These are phyloP conservation scores for Drechmeria coniospora DNA, from an alignment of 2,329 filamentous ascomycete genomes.

Conservation along the genomic window DNA sequence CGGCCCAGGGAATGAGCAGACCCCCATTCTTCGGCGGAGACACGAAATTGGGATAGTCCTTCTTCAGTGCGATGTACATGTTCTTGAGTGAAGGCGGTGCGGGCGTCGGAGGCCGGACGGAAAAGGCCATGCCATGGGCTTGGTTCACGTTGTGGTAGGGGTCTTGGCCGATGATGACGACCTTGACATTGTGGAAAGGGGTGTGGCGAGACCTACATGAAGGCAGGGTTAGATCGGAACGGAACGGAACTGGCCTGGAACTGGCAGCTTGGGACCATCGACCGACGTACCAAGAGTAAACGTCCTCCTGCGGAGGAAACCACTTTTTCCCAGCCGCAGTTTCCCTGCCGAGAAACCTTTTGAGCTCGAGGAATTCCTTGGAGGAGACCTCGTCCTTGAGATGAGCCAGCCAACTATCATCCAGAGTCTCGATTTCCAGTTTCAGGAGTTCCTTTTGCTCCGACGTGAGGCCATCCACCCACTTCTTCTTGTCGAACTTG, in stretches of 20 bases:
- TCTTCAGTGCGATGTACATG: slow-evolving; percentile 79
- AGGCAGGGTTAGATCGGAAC: no score
- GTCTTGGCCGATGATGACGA: slow-evolving; percentile 89
- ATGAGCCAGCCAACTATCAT: slow-evolving; percentile 80
- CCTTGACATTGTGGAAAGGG: slow-evolving; percentile 74
- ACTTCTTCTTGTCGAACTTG: slow-evolving; percentile 79
- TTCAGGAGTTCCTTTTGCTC: slow-evolving; percentile 74
- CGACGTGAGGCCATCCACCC: slow-evolving; percentile 61
- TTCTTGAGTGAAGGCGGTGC: slow-evolving; percentile 85
- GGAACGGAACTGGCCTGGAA: no score
- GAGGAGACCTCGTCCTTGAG: slow-evolving; percentile 74
- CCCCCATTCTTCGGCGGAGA: slow-evolving; percentile 65
- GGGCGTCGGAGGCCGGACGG: slow-evolving; percentile 72
- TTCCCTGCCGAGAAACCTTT: slow-evolving; percentile 74
- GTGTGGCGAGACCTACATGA: slow-evolving; percentile 93
- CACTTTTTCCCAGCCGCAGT: slow-evolving; percentile 57
- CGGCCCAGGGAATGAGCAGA: slow-evolving; percentile 82
- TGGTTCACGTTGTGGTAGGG: slow-evolving; percentile 94
- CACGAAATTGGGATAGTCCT: slow-evolving; percentile 71
- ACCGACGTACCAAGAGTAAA: slow-evolving; percentile 73
- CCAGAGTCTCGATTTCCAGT: slow-evolving; percentile 81
- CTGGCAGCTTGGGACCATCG: background rate
- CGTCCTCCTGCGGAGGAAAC: slow-evolving; percentile 75
- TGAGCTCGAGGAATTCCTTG: slow-evolving; percentile 72
- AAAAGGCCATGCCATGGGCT: slow-evolving; percentile 92